Evolutionary conservation across 139 green algal species (phyloP), one percentile per base, ranked within the genome.

Genomic region (Coccomyxa sp.): DNA sequence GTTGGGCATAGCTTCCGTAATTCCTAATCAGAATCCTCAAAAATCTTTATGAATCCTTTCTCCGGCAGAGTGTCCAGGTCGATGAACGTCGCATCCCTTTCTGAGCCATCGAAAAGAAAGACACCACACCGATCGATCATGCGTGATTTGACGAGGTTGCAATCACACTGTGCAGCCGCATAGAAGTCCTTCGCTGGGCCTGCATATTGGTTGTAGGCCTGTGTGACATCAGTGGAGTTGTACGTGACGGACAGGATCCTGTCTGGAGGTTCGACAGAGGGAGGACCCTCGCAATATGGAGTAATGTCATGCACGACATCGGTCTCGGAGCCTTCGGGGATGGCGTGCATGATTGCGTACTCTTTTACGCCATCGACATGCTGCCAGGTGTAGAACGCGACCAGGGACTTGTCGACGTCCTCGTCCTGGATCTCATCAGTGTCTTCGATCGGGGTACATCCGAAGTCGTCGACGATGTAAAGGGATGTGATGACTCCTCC

Each of bases 1-100:
- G 44, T 27, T 58, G 44, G 44, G 44, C 44, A 58, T 58, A 58
- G 44, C 44, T 58, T 58, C 44, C 12, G 44, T 58, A 58, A 14
- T 58, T 58, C 14, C 44, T 58, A 58, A 58, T 58, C 44, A 58
- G 10, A 58, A 58, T 27, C 14, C 12, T 58, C 44, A 58, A 58
- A 58, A 58, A 58, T 58, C 44, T 58, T 58, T 58, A 58, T 58
- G 44, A 58, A 10, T 58, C 44, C 44, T 58, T 58, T 58, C 44
- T 58, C 44, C 44, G 44, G 44, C 44, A 58, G 44, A 58, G 44
- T 58, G 12, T 58, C 44, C 44, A 58, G 44, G 44, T 58, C 44
- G 44, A 58, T 58, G 44, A 58, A 58, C 44, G 44, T 58, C 44
- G 44, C 44, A 14, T 58, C 44, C 44, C 44, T 58, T 58, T 58